Conservation (phyloP, 2,329 filamentous ascomycete genomes). For the Ophiostoma quercus region DNA sequence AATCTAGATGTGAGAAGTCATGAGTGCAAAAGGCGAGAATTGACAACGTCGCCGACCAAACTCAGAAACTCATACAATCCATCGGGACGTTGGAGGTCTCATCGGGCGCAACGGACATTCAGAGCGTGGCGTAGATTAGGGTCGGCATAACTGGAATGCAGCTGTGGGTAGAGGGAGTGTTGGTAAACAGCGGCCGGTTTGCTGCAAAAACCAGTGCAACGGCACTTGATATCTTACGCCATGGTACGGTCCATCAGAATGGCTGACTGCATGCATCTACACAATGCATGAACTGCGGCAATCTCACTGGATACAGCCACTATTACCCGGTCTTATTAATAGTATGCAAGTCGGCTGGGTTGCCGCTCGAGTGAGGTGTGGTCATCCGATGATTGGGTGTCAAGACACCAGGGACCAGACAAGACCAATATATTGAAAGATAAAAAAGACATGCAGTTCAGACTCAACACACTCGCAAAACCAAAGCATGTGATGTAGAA, state of each 20-base stretch:
- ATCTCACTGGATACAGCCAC: not conserved
- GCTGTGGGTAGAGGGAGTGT: not conserved
- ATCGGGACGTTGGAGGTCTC: slow-evolving; percentile 8
- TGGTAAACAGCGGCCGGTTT: not conserved
- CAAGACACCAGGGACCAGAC: not conserved
- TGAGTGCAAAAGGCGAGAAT: not conserved
- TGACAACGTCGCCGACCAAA: not conserved
- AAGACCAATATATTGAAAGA: not conserved
- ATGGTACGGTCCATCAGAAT: not conserved
- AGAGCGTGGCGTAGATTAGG: not conserved
- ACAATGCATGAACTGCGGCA: not conserved
- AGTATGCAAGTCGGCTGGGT: not conserved
- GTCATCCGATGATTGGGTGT: not conserved
- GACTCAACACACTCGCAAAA: not conserved
- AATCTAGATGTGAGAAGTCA: not conserved
- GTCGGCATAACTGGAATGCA: not conserved
- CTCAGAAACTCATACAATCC: not conserved
- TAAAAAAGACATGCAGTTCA: not conserved
- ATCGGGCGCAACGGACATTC: not conserved
- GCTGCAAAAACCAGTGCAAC: not conserved
- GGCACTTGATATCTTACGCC: too few species aligned
- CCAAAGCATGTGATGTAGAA: not conserved
- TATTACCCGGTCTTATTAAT: not conserved
- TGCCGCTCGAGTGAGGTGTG: not conserved
- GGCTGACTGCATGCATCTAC: not conserved